Conservation (phyloP, 2,329 filamentous ascomycete species). For the Epichloe bromicola region DNA sequence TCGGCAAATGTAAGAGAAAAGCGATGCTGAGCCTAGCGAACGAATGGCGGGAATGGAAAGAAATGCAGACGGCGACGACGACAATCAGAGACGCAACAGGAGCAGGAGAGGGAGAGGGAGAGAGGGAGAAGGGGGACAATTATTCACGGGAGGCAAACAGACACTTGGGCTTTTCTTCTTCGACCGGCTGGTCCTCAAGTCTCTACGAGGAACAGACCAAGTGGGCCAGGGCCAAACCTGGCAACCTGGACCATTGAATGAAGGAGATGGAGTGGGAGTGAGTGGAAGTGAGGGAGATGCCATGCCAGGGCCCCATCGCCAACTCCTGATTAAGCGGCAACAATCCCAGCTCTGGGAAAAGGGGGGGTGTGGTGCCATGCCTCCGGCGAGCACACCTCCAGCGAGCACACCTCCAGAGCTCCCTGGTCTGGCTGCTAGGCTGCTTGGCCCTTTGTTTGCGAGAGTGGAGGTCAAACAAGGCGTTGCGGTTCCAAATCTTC, state of each 20-base stretch:
- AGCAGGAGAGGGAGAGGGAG: constrained; percentile 15
- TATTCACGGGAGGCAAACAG: constrained; percentile 1
- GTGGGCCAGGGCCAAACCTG: constrained; percentile 5
- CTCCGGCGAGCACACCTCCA: not conserved
- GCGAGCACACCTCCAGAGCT: not conserved
- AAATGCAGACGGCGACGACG: constrained; percentile 14
- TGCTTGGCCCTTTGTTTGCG: not conserved
- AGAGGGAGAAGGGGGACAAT: constrained; percentile 2
- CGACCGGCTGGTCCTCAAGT: not conserved
- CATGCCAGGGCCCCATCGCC: constrained; percentile 3
- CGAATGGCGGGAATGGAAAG: constrained; percentile 26
- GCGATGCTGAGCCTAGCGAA: constrained; percentile 21
- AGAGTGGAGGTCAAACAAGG: not conserved
- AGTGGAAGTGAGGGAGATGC: not conserved
- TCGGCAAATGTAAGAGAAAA: constrained; percentile 4
- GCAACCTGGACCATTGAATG: constrained; percentile 1
- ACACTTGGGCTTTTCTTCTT: constrained; percentile 3
- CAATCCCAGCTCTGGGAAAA: not conserved
- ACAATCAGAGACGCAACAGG: constrained; percentile 12
- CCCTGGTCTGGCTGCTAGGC: not conserved
- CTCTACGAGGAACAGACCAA: constrained; percentile 5
- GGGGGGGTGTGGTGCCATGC: not conserved
- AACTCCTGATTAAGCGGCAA: constrained; percentile 1
- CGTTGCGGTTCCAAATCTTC: not conserved
- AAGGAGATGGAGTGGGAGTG: not conserved